phyloP scores from a whole-genome alignment of 768 basidiomycete species.

The Mrakia hoshinonis region DNA sequence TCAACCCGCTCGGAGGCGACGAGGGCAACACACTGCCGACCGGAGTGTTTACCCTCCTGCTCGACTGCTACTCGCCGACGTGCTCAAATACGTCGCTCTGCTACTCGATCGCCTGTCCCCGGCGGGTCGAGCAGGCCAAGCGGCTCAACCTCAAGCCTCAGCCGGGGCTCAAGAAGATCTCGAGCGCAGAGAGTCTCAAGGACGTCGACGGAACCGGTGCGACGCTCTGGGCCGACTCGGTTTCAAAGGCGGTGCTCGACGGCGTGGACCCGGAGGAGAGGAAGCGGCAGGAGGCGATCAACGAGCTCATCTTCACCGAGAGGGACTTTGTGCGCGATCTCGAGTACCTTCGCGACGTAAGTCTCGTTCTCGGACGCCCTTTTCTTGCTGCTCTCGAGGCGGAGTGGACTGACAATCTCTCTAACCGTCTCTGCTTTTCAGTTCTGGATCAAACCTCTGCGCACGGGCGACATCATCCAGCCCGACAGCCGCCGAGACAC shows the following conservation, averaged over 20 bases:
- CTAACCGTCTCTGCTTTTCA: slow-evolving; percentile 37
- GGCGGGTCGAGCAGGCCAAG: slow-evolving; percentile 82
- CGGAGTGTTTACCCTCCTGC: slow-evolving; percentile 91
- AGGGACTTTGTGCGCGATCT: slow-evolving; percentile 95
- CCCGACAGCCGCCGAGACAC: slow-evolving; percentile 65
- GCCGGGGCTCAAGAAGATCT: slow-evolving; percentile 75
- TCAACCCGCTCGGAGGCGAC: background rate
- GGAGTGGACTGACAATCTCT: background rate
- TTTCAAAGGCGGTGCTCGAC: slow-evolving; percentile 86
- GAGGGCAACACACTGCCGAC: slow-evolving; percentile 52
- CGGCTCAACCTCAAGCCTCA: slow-evolving; percentile 88
- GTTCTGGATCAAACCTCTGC: slow-evolving; percentile 84
- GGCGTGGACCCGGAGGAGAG: slow-evolving; percentile 88
- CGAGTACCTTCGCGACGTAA: slow-evolving; percentile 69
- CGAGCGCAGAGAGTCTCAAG: slow-evolving; percentile 68
- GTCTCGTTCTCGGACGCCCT: background rate
- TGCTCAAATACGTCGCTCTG: slow-evolving; percentile 90
- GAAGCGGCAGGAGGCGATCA: slow-evolving; percentile 94
- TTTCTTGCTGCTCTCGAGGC: background rate
- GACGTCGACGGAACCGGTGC: slow-evolving; percentile 43
- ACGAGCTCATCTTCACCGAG: slow-evolving; percentile 89
- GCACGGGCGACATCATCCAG: slow-evolving; percentile 61
- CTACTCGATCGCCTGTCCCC: slow-evolving; percentile 92
- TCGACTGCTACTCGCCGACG: slow-evolving; percentile 96
- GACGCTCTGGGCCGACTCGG: slow-evolving; percentile 90